phyloP scores from a whole-genome alignment of 2,329 filamentous ascomycete species.

The Xylaria arbuscula region DNA sequence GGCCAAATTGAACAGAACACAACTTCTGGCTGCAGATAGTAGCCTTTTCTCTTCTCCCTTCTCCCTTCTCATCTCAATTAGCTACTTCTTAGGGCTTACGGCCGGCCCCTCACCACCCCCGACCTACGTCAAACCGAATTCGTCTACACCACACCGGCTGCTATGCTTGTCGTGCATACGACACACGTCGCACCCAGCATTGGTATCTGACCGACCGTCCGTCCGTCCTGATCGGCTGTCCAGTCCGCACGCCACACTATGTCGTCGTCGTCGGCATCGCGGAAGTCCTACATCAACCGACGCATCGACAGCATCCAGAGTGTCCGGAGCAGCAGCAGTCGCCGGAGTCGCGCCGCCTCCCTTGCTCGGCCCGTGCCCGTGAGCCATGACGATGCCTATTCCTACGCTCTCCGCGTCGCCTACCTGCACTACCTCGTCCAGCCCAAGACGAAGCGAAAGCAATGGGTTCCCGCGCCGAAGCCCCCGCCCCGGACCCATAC shows the following conservation, averaged over 20 bases:
- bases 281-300: constrained; percentile 41
- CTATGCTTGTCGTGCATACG: constrained; percentile 37
- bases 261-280: constrained; percentile 40
- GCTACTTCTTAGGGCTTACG: neutral
- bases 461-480: constrained; percentile 78
- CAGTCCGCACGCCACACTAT: constrained; percentile 30
- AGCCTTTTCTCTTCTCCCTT: constrained; percentile 10
- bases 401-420: constrained; percentile 88
- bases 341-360: constrained; percentile 54
- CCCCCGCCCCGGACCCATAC: constrained; percentile 72
- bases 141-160: constrained; percentile 19
- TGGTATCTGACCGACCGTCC: constrained; percentile 27
- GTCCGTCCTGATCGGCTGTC: constrained; percentile 7
- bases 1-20: constrained; percentile 3
- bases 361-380: constrained; percentile 60
- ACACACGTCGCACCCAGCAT: constrained; percentile 33
- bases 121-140: constrained; percentile 10
- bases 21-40: neutral
- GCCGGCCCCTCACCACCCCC: neutral
- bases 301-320: constrained; percentile 66
- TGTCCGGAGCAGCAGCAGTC: constrained; percentile 57
- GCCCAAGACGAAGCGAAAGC: constrained; percentile 87
- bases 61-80: constrained; percentile 2
- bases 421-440: constrained; percentile 94
- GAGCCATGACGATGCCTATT: constrained; percentile 85